Evolutionary conservation across 306 rosid species (phyloP), one percentile per base, ranked within the genome.

Genomic region (Notholithocarpus densiflorus): DNA sequence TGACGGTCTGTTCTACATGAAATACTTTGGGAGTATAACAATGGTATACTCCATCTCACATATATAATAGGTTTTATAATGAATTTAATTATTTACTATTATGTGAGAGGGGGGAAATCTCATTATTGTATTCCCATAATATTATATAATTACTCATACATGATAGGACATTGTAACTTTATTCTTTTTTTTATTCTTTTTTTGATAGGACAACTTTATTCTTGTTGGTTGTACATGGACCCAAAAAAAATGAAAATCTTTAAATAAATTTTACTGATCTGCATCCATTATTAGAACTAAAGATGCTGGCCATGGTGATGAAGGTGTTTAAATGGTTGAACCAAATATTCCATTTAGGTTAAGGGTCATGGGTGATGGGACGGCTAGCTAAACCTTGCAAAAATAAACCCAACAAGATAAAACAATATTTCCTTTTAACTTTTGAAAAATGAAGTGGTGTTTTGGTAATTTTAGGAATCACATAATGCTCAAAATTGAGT

Each of bases 401-500:
- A 64, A 32, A 32, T 14, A 20, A 66, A 19, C 34, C 17, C 20
- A 27, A 62, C 0, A 19, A 1, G 9, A 65, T 1, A 65, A 3
- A 56, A 23, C 11, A 23, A 32, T 17, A 15, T 27, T 15, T 9
- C 12, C 11, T 18, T 13, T 65, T 7, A 34, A 17, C 19, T 12
- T 29, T 29, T 65, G 34, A 32, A 65, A 65, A 8, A 20, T 17
- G 40, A 31, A 48, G 31, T 62, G 45, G 71, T 8, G n/a, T 18
- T 31, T 18, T 32, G 6, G 71, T 66, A 66, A 66, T 66, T 66
- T 29, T 66, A 14, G 51, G 51, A 32, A 31, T 66, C 34, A 14
- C 31, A 66, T 32, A 32, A 31, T 66, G 51, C 71, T 66, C 17
- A 27, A 29, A 14, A 84, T 73, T 80, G 81, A 65, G 87, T 80